Base-by-base conservation (phyloP, 2,329 filamentous ascomycete species). In the Aspergillus sp. region DNA sequence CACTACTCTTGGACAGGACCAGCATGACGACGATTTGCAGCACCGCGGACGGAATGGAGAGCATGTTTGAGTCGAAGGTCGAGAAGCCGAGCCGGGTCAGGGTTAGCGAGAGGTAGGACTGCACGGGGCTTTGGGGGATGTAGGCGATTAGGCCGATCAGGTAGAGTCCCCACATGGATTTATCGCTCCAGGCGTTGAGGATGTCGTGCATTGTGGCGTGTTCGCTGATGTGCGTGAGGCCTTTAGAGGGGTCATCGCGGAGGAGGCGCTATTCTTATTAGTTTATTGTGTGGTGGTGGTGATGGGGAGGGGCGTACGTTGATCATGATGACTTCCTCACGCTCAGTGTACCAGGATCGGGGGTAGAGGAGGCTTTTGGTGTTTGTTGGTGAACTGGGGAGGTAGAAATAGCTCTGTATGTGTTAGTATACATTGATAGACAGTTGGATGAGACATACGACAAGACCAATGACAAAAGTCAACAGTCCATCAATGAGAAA, bases 171-270 rank as follows among this genome's bases (percentile, higher is more conserved):
- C 74, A 76, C 56, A 77, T 68, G 7, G 72, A 73, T 2, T 56
- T 61, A 49, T 77, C 74, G 3, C 51, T 56, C 70, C 70, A 74
- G 7, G 73, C 68, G 5, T 60, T 56, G 46, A 69, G 67, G 53
- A 77, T 59, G 43, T 76, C 72, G 33, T 61, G 54, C 45, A 65
- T 60, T 0, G 67, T 73, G 3, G 64, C 63, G 6, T 69, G 65
- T 46, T 77, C 69, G 44, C 70, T 65, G 42, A 76, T 56, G 10
- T 65, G 62, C 0, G 73, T 77, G 9, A 75, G 63, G 10, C 59
- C 75, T 59, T 78, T 79, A 31, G 74, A 74, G 0, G 76, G 75
- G 51, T 78, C 76, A 38, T 78, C 76, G 30, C 76, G 70, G 9
- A 78, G 63, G 8, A 78, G 70, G 6, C 74, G 69, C 57, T 71